Base-by-base conservation (phyloP, 2,329 filamentous ascomycete genomes). In the Geosmithia morbida region DNA sequence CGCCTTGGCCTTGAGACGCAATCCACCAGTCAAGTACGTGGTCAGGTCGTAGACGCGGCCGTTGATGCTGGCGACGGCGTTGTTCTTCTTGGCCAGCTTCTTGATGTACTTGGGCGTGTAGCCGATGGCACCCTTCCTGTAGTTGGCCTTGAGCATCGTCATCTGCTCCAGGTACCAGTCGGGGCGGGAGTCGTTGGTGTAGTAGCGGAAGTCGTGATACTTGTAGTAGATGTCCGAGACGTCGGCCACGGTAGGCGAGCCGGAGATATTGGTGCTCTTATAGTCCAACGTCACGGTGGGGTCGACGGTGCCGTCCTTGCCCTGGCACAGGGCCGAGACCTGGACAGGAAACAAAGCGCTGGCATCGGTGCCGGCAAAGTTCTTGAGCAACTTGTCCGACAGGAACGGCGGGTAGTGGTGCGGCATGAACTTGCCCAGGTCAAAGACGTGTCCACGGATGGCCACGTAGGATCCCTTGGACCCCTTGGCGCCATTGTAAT, bases 151-250 rank as follows among this genome's bases (percentile, higher is more conserved):
- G 47, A 98, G 68, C 61, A 81, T 79, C 30, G 81, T 72, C 75
- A 96, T 87, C 61, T 89, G 81, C 66, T 98, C 87, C 49, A 75
- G 83, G 67, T 90, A 97, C 92, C 92, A 98, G 59, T 95, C 87
- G 2, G 83, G 80, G 11, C 89, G 82, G 46, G 76, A 83, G 59
- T 95, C 86, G 53, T 88, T 87, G 33, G 77, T 87, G 59, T 78
- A 88, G 59, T 75, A 80, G 50, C 92, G 81, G 77, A 98, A 98
- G 61, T 98, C 92, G 59, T 98, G 92, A 61, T 94, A 98, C 51
- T 77, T 69, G 19, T 80, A 70, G 58, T 96, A 94, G 19, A 71
- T 53, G 57, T 97, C 89, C 3, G 74, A 72, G 29, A 65, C 69
- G 57, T 74, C 79, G 60, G 87, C 75, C 20, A 85, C 68, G 19